phyloP scores from a whole-genome alignment of 2,329 filamentous ascomycete genomes.

The Nannizzia gypsea region DNA sequence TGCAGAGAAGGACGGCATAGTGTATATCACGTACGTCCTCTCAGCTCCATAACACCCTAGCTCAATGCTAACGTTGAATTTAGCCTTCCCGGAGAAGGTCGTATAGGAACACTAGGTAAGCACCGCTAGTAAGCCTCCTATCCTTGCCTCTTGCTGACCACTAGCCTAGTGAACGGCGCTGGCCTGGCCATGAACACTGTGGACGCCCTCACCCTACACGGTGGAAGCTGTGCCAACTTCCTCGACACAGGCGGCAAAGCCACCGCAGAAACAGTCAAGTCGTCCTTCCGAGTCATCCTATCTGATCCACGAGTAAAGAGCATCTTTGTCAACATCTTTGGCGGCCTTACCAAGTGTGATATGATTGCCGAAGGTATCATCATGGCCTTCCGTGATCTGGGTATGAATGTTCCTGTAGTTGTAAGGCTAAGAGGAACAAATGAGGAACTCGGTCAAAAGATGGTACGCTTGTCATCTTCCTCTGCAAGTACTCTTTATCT shows the following conservation, averaged over 20 bases:
- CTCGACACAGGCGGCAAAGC: constrained; percentile 84
- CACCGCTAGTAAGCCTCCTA: background rate
- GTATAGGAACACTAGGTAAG: constrained; percentile 59
- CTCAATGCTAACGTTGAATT: constrained; percentile 3
- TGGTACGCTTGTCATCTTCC: constrained; percentile 35
- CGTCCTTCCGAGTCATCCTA: constrained; percentile 62
- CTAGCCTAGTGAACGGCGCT: constrained; percentile 63
- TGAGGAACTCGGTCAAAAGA: constrained; percentile 55
- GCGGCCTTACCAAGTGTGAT: constrained; percentile 59
- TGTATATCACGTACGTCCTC: constrained; percentile 53
- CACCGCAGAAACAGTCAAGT: constrained; percentile 66
- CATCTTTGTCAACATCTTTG: constrained; percentile 61
- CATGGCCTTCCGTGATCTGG: constrained; percentile 57
- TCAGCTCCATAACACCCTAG: background rate
- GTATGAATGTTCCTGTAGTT: constrained; percentile 59
- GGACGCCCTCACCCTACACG: constrained; percentile 59
- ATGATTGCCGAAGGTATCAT: constrained; percentile 72
- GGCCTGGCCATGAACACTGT: constrained; percentile 86
- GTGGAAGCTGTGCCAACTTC: constrained; percentile 67
- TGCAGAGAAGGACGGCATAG: constrained; percentile 60
- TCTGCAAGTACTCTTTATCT: background rate
- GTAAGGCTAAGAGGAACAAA: constrained; percentile 65
- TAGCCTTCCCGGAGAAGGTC: constrained; percentile 33
- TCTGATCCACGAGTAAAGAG: constrained; percentile 60
- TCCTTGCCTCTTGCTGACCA: background rate